These are phyloP conservation scores for Malus asiatica DNA, from an alignment of 306 rosid genomes.

Conservation along the genomic window DNA sequence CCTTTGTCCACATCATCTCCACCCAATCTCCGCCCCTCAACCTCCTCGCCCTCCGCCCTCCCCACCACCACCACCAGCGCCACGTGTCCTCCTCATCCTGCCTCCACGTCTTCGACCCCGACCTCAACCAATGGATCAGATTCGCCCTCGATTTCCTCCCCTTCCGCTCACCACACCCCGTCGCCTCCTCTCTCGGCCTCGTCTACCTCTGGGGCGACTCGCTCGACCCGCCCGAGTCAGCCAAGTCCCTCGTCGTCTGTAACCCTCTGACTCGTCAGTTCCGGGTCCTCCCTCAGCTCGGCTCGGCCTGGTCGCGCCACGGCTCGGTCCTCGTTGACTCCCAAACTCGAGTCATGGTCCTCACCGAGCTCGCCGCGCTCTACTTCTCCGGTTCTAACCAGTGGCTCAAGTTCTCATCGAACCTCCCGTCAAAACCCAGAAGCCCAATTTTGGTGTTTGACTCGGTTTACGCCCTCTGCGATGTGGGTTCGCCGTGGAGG, in stretches of 20 bases:
- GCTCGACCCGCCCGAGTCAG: constrained; percentile 25
- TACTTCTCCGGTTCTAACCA: constrained; percentile 39
- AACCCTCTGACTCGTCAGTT: constrained; percentile 71
- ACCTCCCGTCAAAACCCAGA: constrained; percentile 81
- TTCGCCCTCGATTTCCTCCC: constrained; percentile 75
- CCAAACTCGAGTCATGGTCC: constrained; percentile 60
- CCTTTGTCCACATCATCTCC: constrained; percentile 53
- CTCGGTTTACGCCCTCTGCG: constrained; percentile 70
- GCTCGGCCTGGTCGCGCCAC: constrained; percentile 95
- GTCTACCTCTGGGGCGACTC: constrained; percentile 80
- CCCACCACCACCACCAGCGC: constrained; percentile 28
- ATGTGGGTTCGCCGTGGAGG: constrained; percentile 90
- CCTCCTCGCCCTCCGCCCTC: constrained; percentile 72
- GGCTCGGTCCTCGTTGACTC: constrained; percentile 79
- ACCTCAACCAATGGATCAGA: constrained; percentile 43
- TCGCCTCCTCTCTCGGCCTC: constrained; percentile 78
- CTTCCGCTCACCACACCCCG: constrained; percentile 64
- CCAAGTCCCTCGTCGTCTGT: constrained; percentile 60
- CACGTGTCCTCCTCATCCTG: constrained; percentile 19
- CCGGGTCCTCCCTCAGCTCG: constrained; percentile 67
- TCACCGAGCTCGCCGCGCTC: constrained; percentile 77
- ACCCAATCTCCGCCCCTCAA: constrained; percentile 39
- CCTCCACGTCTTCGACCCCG: constrained; percentile 64
- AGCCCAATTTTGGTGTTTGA: constrained; percentile 60
- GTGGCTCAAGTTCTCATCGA: constrained; percentile 77